Evolutionary conservation across 768 basidiomycete species (phyloP).

Genomic region (Rhizopogon vulgaris): DNA sequence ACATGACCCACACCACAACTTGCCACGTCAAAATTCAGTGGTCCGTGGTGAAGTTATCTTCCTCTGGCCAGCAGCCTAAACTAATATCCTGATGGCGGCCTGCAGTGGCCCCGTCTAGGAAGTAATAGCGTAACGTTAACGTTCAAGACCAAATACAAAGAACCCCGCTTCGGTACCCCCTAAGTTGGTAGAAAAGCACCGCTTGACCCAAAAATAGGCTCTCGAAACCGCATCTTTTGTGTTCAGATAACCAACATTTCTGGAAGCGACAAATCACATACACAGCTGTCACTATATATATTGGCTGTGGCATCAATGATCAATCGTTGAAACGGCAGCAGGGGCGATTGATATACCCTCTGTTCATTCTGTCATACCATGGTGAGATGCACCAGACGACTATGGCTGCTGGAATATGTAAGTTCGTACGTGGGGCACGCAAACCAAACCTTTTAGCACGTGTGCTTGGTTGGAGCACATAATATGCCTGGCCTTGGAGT

Average conservation of each 20-base stretch:
- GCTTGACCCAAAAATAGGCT: not conserved
- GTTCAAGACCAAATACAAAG: not conserved
- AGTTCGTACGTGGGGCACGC: not conserved
- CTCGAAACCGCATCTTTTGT: too few species aligned
- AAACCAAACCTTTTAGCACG: not conserved
- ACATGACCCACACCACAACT: too few species aligned
- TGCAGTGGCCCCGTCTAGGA: not conserved
- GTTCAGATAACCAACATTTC: too few species aligned
- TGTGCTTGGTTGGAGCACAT: not conserved
- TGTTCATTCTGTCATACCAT: too few species aligned
- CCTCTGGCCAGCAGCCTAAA: too few species aligned
- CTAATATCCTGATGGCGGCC: too few species aligned
- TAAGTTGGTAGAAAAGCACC: not conserved
- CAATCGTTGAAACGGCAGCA: not conserved
- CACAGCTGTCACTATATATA: not conserved
- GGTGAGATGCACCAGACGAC: not conserved
- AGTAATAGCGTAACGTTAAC: not conserved
- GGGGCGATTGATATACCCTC: too few species aligned
- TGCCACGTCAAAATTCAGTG: too few species aligned
- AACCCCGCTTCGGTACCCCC: not conserved
- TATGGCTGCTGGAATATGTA: not conserved
- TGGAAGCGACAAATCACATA: not conserved
- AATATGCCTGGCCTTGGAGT: conserved; percentile 1
- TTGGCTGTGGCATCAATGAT: too few species aligned
- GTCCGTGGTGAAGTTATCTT: too few species aligned